These are phyloP conservation scores for Diaporthe velutina DNA, from an alignment of 2,329 filamentous ascomycete species.

Conservation along the genomic window DNA sequence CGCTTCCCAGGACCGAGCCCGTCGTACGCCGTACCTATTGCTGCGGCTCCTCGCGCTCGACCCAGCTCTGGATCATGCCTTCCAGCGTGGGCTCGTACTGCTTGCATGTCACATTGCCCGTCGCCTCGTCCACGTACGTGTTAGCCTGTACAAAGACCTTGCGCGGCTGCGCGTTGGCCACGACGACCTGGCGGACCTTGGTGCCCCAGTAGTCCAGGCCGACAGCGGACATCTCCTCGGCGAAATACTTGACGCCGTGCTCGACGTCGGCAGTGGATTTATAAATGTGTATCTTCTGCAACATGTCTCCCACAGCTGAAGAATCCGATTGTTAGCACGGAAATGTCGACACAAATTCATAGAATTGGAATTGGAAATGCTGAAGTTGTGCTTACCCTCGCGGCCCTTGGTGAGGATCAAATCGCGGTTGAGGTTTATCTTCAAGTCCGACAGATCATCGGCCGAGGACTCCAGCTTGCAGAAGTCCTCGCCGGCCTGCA, in stretches of 20 bases:
- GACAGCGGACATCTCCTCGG: conserved; percentile 81
- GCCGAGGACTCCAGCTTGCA: conserved; percentile 81
- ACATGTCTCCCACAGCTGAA: conserved; percentile 82
- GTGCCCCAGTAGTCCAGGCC: conserved; percentile 86
- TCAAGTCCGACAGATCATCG: conserved; percentile 83
- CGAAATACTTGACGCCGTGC: conserved; percentile 83
- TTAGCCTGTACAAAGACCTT: conserved; percentile 97
- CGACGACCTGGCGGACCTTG: conserved; percentile 80
- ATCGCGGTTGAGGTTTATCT: conserved; percentile 84
- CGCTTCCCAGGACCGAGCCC: neutral
- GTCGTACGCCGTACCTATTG: conserved; percentile 11
- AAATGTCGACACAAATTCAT: neutral
- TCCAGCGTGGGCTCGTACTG: conserved; percentile 87
- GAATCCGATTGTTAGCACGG: conserved; percentile 17
- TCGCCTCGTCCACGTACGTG: conserved; percentile 77
- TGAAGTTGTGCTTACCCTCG: conserved; percentile 60
- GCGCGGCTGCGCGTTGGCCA: conserved; percentile 83
- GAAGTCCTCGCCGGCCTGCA: conserved; percentile 88
- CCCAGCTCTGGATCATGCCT: conserved; percentile 88
- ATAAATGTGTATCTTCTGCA: conserved; percentile 93
- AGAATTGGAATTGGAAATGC: no score
- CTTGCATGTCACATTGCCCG: conserved; percentile 80
- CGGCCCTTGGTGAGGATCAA: conserved; percentile 90
- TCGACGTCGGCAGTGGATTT: conserved; percentile 90
- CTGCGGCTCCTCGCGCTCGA: conserved; percentile 65